These are phyloP conservation scores for Monilinia aucupariae DNA, from an alignment of 2,329 filamentous ascomycete genomes.

Conservation along the genomic window DNA sequence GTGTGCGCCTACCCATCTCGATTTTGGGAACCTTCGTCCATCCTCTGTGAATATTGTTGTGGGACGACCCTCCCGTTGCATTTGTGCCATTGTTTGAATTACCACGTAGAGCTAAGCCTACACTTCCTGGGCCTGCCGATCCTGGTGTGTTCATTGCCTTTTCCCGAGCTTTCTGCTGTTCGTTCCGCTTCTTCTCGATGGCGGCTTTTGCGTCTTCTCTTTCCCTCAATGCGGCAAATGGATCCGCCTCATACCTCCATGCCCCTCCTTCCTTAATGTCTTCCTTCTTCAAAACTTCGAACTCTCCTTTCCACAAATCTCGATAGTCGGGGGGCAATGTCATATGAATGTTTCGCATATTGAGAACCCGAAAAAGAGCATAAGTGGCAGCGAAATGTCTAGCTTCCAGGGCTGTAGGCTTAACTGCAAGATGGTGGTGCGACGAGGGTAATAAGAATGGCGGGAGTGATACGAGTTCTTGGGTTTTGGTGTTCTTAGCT, in stretches of 20 bases:
- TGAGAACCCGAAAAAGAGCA: slow-evolving; percentile 84
- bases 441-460: slow-evolving; percentile 75
- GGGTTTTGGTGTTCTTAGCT: slow-evolving; percentile 73
- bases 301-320: slow-evolving; percentile 83
- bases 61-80: slow-evolving; percentile 34
- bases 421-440: slow-evolving; percentile 69
- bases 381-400: slow-evolving; percentile 91
- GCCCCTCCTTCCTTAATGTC: slow-evolving; percentile 73
- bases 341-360: slow-evolving; percentile 93
- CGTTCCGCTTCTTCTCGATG: slow-evolving; percentile 73
- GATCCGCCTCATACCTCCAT: slow-evolving; percentile 95
- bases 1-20: slow-evolving; percentile 81
- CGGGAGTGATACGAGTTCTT: slow-evolving; percentile 67
- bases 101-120: slow-evolving; percentile 46
- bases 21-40: slow-evolving; percentile 86
- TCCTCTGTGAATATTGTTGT: slow-evolving; percentile 50
- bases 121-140: slow-evolving; percentile 41
- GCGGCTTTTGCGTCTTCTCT: slow-evolving; percentile 70
- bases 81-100: slow-evolving; percentile 34
- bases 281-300: slow-evolving; percentile 72
- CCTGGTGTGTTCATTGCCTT: slow-evolving; percentile 61
- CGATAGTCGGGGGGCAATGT: slow-evolving; percentile 88
- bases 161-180: slow-evolving; percentile 61
- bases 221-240: slow-evolving; percentile 76
- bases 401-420: slow-evolving; percentile 80